Percentiles rank a stretch among this genome's conserved stretches.
Evolutionary conservation across 2,329 filamentous ascomycete genomes (phyloP).

Genomic region (Sclerotinia nivalis): DNA sequence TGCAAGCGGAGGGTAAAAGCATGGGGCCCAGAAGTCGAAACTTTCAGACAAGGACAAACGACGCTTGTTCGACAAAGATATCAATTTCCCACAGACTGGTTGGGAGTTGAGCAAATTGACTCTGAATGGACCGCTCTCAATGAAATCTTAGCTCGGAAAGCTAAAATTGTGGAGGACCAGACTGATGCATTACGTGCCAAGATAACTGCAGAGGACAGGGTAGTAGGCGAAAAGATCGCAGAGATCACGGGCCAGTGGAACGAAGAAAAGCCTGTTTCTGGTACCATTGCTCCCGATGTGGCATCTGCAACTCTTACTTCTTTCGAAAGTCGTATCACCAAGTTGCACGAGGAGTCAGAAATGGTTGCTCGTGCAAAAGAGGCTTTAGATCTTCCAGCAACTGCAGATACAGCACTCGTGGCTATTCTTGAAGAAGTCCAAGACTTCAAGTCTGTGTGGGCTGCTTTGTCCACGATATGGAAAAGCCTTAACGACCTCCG

Average conservation of each 20-base stretch:
- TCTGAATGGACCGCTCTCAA: conserved; percentile 93
- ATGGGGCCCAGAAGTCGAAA: conserved; percentile 95
- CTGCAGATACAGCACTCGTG: conserved; percentile 76
- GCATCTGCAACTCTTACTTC: conserved; percentile 78
- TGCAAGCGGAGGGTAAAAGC: conserved; percentile 91
- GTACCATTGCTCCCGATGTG: conserved; percentile 85
- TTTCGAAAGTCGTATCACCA: conserved; percentile 83
- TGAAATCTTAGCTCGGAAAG: conserved; percentile 87
- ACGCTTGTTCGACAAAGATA: conserved; percentile 89
- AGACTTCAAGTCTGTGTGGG: conserved; percentile 99
- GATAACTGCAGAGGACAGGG: conserved; percentile 89
- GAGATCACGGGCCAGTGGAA: conserved; percentile 89
- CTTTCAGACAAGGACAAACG: conserved; percentile 93
- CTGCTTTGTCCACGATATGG: conserved; percentile 93
- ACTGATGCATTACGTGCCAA: conserved; percentile 93
- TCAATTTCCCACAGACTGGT: conserved; percentile 90
- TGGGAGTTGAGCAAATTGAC: conserved; percentile 93
- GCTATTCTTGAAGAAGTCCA: conserved; percentile 92
- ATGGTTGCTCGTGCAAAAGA: conserved; percentile 98
- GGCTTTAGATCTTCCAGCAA: conserved; percentile 83
- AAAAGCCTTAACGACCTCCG: conserved; percentile 90
- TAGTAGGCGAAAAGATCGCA: conserved; percentile 83
- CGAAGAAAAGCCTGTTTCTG: conserved; percentile 94
- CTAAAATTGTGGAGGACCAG: conserved; percentile 94
- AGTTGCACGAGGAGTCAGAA: conserved; percentile 81